A percentile compares a stretch with the other conserved stretches of the same genome.
phyloP scores from a whole-genome alignment of 2,329 filamentous ascomycete species.

The Stachybotrys echinatus region DNA sequence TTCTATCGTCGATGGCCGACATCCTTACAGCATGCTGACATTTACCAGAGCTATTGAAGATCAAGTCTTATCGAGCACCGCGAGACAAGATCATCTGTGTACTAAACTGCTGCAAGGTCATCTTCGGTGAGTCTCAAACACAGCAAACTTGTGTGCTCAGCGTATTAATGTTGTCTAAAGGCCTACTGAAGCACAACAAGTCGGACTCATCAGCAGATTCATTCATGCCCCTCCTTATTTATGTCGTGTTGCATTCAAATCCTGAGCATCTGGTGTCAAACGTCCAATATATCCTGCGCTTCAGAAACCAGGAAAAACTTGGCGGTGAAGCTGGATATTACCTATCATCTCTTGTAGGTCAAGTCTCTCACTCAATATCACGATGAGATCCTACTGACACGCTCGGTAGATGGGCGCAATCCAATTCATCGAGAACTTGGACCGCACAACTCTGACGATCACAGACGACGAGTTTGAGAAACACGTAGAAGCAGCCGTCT shows the following conservation, averaged over 20 bases:
- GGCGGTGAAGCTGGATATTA: conserved; percentile 98
- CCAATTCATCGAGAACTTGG: conserved; percentile 94
- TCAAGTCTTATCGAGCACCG: conserved; percentile 94
- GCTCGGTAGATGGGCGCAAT: conserved; percentile 77
- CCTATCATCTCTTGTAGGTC: conserved; percentile 76
- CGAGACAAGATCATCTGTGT: conserved; percentile 98
- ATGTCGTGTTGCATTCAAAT: conserved; percentile 89
- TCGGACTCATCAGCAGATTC: conserved; percentile 93
- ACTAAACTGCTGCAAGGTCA: conserved; percentile 98
- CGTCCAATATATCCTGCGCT: conserved; percentile 94
- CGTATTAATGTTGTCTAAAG: conserved; percentile 31
- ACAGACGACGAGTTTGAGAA: conserved; percentile 92
- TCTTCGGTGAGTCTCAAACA: conserved; percentile 65
- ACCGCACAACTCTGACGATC: conserved; percentile 88
- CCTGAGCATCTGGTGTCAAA: conserved; percentile 95
- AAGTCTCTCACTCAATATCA: not conserved
- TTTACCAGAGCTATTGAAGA: conserved; percentile 79
- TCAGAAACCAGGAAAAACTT: conserved; percentile 95
- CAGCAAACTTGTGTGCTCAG: not conserved
- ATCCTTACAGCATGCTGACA: conserved; percentile 5
- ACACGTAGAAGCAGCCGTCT: conserved; percentile 95
- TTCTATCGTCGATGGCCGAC: not conserved
- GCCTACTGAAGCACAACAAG: conserved; percentile 85
- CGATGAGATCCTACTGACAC: not conserved
- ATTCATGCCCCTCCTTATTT: conserved; percentile 92